These are phyloP conservation scores for Biscutella laevigata DNA, from an alignment of 441 rosid genomes.

Conservation along the genomic window DNA sequence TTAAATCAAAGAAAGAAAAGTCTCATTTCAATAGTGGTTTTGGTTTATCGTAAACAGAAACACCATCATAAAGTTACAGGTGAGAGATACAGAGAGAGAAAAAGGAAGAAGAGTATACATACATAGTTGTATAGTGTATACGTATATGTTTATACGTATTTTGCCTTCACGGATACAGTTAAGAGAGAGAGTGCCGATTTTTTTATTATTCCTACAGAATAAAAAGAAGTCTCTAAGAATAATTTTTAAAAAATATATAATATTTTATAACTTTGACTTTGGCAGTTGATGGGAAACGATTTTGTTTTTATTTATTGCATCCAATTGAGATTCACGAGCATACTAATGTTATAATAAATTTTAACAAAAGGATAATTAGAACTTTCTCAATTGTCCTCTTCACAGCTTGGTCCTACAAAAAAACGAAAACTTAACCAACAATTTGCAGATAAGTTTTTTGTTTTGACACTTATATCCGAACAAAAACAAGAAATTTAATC, in stretches of 20 bases:
- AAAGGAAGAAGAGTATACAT: constrained; percentile 22
- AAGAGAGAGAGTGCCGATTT: constrained; percentile 19
- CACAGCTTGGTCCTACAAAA: constrained; percentile 22
- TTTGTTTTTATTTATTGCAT: constrained; percentile 29
- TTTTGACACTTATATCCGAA: not conserved
- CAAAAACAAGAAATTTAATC: not conserved
- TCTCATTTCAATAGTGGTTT: constrained; percentile 20
- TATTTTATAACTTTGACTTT: constrained; percentile 12
- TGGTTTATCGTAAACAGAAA: constrained; percentile 22
- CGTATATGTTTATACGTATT: constrained; percentile 26
- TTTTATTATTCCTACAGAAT: not conserved
- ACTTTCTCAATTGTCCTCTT: constrained; percentile 1
- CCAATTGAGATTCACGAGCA: constrained; percentile 26
- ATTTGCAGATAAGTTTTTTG: not conserved
- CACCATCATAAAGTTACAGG: constrained; percentile 22
- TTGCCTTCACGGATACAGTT: constrained; percentile 28
- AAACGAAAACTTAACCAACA: constrained; percentile 10
- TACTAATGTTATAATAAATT: not conserved
- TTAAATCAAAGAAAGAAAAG: not conserved
- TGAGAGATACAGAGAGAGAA: constrained; percentile 23
- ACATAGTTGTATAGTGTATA: constrained; percentile 10
- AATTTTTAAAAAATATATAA: not conserved
- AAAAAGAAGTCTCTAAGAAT: constrained; percentile 19
- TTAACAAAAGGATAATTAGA: too few relatives aligned
- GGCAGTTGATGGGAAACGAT: constrained; percentile 16